These are phyloP conservation scores for Tolypocladium inflatum DNA, from an alignment of 2,329 filamentous ascomycete genomes.

Conservation along the genomic window DNA sequence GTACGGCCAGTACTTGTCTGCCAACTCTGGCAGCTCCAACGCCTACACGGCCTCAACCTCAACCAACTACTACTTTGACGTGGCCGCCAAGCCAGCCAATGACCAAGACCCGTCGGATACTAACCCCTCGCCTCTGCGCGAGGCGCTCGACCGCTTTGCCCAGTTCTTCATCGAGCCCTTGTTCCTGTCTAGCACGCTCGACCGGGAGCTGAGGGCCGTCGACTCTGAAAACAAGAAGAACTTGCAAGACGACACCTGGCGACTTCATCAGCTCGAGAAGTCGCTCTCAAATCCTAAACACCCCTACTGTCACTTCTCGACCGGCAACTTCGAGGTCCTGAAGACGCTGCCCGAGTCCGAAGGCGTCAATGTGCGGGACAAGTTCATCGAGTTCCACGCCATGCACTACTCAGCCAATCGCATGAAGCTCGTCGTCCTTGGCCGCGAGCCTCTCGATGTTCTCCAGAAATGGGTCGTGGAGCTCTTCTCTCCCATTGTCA, in stretches of 20 bases:
- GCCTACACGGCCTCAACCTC: slow-evolving; percentile 89
- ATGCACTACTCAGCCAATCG: slow-evolving; percentile 87
- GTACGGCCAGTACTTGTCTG: slow-evolving; percentile 85
- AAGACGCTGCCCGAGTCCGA: slow-evolving; percentile 71
- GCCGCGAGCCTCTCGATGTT: slow-evolving; percentile 71
- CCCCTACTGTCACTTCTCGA: slow-evolving; percentile 86
- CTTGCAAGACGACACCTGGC: slow-evolving; percentile 81
- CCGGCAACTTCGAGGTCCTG: slow-evolving; percentile 77
- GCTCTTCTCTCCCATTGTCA: slow-evolving; percentile 70
- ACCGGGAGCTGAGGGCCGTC: slow-evolving; percentile 79
- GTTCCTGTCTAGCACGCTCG: slow-evolving; percentile 75
- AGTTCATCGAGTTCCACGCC: slow-evolving; percentile 87
- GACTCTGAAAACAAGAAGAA: slow-evolving; percentile 99
- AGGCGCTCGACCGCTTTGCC: slow-evolving; percentile 81
- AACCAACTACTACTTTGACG: slow-evolving; percentile 97
- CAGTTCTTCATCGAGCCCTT: slow-evolving; percentile 89
- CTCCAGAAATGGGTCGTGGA: slow-evolving; percentile 78
- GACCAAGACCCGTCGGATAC: slow-evolving; percentile 43
- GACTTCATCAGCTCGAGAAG: slow-evolving; percentile 80
- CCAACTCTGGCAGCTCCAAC: slow-evolving; percentile 86
- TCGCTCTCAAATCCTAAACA: slow-evolving; percentile 79
- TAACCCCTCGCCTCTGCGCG: slow-evolving; percentile 57
- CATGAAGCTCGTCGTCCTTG: slow-evolving; percentile 86
- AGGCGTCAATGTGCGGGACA: slow-evolving; percentile 76
- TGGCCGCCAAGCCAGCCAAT: slow-evolving; percentile 68